These are phyloP conservation scores for Talaromyces sp. DNA, from an alignment of 2,329 filamentous ascomycete genomes.

Conservation along the genomic window DNA sequence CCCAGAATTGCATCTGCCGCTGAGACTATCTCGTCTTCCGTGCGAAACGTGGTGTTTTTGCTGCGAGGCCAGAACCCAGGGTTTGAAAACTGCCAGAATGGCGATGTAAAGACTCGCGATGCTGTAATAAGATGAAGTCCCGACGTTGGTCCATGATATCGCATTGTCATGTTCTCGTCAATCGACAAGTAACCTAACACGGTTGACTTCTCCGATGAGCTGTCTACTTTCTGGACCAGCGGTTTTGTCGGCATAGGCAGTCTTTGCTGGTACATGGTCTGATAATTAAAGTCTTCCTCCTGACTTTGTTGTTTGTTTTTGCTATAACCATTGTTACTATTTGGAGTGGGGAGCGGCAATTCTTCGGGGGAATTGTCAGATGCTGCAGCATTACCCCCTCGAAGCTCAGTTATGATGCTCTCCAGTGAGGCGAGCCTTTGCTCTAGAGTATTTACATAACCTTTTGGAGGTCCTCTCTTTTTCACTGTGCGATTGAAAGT, in stretches of 20 bases:
- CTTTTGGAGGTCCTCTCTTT: slow-evolving; percentile 11
- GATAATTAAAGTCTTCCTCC: not conserved
- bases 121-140: slow-evolving; percentile 9
- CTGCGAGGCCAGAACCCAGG: slow-evolving; percentile 12
- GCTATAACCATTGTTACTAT: not conserved
- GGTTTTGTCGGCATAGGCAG: not conserved
- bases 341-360: not conserved
- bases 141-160: slow-evolving; percentile 12
- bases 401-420: slow-evolving; percentile 5
- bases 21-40: slow-evolving; percentile 11
- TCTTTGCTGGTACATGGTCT: not conserved
- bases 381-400: slow-evolving; percentile 1
- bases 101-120: slow-evolving; percentile 11
- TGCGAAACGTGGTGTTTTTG: slow-evolving; percentile 10
- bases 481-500: slow-evolving; percentile 11
- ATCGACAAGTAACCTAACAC: slow-evolving; percentile 11
- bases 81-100: slow-evolving; percentile 12
- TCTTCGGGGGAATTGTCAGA: slow-evolving; percentile 1
- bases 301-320: not conserved
- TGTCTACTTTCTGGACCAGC: not conserved
- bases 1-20: slow-evolving; percentile 11
- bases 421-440: slow-evolving; percentile 9
- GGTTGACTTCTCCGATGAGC: slow-evolving; percentile 8
- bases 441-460: slow-evolving; percentile 12
- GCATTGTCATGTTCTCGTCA: slow-evolving; percentile 13